phyloP scores from a whole-genome alignment of 2,329 filamentous ascomycete genomes.

The Diplodia sapinea region DNA sequence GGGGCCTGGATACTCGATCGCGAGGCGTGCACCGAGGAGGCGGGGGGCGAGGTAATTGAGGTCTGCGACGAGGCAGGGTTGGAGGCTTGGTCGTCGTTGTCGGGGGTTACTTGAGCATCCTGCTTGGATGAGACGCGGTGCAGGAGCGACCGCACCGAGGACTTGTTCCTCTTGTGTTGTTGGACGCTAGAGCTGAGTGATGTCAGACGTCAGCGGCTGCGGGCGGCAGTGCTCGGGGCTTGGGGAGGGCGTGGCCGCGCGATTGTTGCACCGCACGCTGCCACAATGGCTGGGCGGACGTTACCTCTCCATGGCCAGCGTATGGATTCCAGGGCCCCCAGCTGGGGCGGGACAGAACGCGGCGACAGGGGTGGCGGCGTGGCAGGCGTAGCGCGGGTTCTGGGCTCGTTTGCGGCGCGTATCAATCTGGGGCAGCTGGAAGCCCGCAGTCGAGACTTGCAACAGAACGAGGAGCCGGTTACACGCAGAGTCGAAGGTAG shows the following conservation, averaged over 20 bases:
- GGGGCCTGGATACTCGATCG: conserved; percentile 36
- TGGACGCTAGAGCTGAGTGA: conserved; percentile 12
- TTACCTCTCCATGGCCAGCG: conserved; percentile 27
- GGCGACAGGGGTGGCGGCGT: conserved; percentile 18
- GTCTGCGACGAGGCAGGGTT: conserved; percentile 38
- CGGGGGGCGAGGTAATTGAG: conserved; percentile 38
- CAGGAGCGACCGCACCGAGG: conserved; percentile 47
- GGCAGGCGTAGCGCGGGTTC: conserved; percentile 6
- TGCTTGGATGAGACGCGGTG: conserved; percentile 40
- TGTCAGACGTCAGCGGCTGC: conserved; percentile 26
- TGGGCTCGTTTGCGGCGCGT: conserved; percentile 15
- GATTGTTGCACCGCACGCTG: conserved; percentile 11
- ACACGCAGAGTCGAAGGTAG: conserved; percentile 7
- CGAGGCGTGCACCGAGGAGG: conserved; percentile 39
- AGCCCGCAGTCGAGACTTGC: conserved; percentile 6
- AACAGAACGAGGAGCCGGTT: neutral
- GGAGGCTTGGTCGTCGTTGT: conserved; percentile 37
- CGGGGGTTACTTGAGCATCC: conserved; percentile 39
- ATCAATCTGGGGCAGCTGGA: conserved; percentile 11
- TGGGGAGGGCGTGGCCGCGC: neutral
- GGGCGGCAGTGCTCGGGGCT: conserved; percentile 1
- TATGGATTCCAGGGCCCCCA: conserved; percentile 12
- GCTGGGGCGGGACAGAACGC: conserved; percentile 22
- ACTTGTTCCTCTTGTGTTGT: conserved; percentile 50
- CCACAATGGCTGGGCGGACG: conserved; percentile 17